phyloP scores from a whole-genome alignment of 306 rosid species.

The Begonia fuchsioides region DNA sequence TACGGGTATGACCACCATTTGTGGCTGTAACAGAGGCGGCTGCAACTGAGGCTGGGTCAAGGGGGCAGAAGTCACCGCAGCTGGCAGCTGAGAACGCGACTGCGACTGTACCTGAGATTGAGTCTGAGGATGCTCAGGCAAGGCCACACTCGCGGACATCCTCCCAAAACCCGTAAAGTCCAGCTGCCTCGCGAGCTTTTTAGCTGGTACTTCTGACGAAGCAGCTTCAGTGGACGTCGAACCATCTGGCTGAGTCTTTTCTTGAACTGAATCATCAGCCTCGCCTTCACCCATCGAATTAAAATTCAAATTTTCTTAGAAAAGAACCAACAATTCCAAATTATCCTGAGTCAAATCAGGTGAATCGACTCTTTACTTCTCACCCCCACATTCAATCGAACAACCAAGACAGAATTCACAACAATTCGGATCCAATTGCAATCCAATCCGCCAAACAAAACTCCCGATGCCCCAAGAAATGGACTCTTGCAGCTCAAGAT shows the following conservation, averaged over 20 bases:
- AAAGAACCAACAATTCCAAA: slow-evolving; percentile 12
- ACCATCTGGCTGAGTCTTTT: slow-evolving; percentile 35
- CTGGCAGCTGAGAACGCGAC: slow-evolving; percentile 3
- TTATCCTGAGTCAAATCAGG: slow-evolving; percentile 4
- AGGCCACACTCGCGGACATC: slow-evolving; percentile 15
- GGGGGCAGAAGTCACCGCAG: slow-evolving; percentile 2
- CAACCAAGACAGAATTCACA: slow-evolving; percentile 24
- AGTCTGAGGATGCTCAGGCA: slow-evolving; percentile 29
- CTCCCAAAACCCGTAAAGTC: slow-evolving; percentile 67
- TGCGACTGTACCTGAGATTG: slow-evolving; percentile 18
- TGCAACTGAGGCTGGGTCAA: slow-evolving; percentile 13
- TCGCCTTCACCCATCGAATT: slow-evolving; percentile 78
- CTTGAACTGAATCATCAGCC: slow-evolving; percentile 35
- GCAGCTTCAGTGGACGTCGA: slow-evolving; percentile 11
- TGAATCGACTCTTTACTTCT: slow-evolving; percentile 18
- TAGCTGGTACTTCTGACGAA: slow-evolving; percentile 53
- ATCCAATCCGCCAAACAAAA: slow-evolving; percentile 9
- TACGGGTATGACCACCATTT: slow-evolving; percentile 20
- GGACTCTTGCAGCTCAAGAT: slow-evolving; percentile 27
- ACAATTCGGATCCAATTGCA: slow-evolving; percentile 35
- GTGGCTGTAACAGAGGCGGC: slow-evolving; percentile 8
- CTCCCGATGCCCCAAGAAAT: slow-evolving; percentile 2
- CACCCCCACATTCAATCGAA: slow-evolving; percentile 4
- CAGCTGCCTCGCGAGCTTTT: slow-evolving; percentile 91
- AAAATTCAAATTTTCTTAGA: slow-evolving; percentile 19